These are phyloP conservation scores for Aureobasidium sp. DNA, from an alignment of 2,329 filamentous ascomycete genomes.

Conservation along the genomic window DNA sequence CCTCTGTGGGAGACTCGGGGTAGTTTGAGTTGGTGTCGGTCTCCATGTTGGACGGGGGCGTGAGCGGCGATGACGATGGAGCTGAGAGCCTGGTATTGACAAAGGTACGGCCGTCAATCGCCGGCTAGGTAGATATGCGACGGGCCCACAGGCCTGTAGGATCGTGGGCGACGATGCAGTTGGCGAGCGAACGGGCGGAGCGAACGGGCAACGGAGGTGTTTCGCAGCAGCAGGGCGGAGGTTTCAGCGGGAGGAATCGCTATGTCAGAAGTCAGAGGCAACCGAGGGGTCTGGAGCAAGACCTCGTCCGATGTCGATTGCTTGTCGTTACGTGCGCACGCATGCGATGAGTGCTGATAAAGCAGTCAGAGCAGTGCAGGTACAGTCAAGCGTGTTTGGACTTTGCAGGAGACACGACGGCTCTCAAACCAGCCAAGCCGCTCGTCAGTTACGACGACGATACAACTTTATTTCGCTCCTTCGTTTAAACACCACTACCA, in stretches of 20 bases:
- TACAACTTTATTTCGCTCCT: constrained; percentile 2
- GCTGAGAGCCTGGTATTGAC: not conserved
- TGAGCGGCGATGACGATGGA: not conserved
- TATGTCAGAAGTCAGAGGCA: not conserved
- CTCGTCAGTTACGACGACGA: not conserved
- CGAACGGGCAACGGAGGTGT: not conserved
- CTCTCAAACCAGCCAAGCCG: not conserved
- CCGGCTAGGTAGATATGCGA: not conserved
- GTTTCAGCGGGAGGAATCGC: constrained; percentile 5
- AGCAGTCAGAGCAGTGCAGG: not conserved
- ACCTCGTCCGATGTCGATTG: constrained; percentile 8
- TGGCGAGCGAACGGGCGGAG: not conserved
- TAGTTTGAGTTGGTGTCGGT: constrained; percentile 1
- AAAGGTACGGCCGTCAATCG: constrained; percentile 1
- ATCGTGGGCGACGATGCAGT: not conserved
- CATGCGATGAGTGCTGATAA: not conserved
- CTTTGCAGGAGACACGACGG: not conserved
- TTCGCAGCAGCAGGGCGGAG: constrained; percentile 4
- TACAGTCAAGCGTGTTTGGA: not conserved
- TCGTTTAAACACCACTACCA: not conserved
- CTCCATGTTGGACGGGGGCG: constrained; percentile 1
- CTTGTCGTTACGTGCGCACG: constrained; percentile 2
- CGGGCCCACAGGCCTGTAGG: not conserved
- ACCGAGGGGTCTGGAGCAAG: not conserved
- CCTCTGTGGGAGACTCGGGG: constrained; percentile 60